These are phyloP conservation scores for Phylloporus scabripes DNA, from an alignment of 768 basidiomycete species.

Conservation along the genomic window DNA sequence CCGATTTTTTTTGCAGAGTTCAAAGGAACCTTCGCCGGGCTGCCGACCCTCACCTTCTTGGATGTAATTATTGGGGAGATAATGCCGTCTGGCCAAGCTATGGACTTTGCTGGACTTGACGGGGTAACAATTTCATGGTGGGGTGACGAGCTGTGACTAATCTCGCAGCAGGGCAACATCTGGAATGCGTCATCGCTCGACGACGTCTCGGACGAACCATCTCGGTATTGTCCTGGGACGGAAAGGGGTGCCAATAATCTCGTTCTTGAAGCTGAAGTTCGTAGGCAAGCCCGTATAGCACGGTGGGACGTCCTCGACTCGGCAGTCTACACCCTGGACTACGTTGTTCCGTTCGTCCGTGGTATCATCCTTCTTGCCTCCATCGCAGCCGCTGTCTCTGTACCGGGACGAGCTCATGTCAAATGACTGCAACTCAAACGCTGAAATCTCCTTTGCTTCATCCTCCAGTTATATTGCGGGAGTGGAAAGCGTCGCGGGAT, in stretches of 20 bases:
- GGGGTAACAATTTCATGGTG: background rate
- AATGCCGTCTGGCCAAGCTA: background rate
- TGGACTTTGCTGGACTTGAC: background rate
- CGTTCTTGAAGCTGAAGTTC: slow-evolving; percentile 8
- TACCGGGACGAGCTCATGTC: slow-evolving; percentile 7
- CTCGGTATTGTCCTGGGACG: background rate
- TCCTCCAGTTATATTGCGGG: slow-evolving; percentile 19
- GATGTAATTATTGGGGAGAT: background rate
- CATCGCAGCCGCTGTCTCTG: too few relatives aligned
- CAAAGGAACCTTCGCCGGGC: background rate
- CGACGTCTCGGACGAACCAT: background rate
- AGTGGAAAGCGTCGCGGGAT: slow-evolving; percentile 10
- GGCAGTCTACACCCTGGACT: background rate
- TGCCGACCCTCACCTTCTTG: background rate
- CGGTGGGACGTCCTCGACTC: slow-evolving; percentile 2
- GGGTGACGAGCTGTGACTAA: too few relatives aligned
- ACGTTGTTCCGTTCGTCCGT: background rate
- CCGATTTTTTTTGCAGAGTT: background rate
- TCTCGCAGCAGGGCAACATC: background rate
- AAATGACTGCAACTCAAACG: background rate
- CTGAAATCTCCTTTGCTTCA: slow-evolving; percentile 6
- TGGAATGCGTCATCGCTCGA: background rate
- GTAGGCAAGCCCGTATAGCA: slow-evolving; percentile 9
- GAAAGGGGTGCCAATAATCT: slow-evolving; percentile 16
- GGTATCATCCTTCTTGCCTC: background rate